Evolutionary conservation across 2,329 filamentous ascomycete species (phyloP), one percentile per base, ranked within the genome.

Genomic region (Aspergillus tanneri): DNA sequence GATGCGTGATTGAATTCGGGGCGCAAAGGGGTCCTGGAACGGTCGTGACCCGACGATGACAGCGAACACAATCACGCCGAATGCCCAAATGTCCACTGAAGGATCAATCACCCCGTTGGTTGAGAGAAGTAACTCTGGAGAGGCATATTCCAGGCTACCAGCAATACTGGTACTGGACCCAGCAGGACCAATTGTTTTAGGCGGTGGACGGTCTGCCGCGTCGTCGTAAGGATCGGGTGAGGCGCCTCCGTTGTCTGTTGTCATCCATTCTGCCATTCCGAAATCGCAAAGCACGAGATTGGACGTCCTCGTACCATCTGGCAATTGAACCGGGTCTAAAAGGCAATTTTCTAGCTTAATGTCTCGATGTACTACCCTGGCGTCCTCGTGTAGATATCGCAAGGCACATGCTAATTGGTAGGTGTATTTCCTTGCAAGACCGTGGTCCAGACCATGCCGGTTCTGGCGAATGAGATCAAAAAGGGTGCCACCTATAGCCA

Each of bases 261-360:
- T 75, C 54, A 86, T 77, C 71, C 84, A 86, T 61, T 86, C 83
- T 10, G 84, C 82, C 72, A 87, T 83, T 39, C 84, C 84, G 60
- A 87, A 87, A 61, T 87, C 84, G 64, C 83, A 86, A 4, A 87
- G 73, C 4, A 84, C 77, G 5, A 87, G 61, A 27, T 78, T 77
- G 7, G 81, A 82, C 12, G 78, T 75, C 28, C 78, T 71, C 0
- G 64, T 66, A 8, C 73, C 74, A 4, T 77, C 74, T 6, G 74
- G 63, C 3, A 73, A 68, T 5, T 69, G 69, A 14, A 77, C 70
- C 54, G 79, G 77, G 56, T 85, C 81, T 27, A 86, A 59, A 2
- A 87, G 76, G 55, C 83, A 85, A 55, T 87, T 87, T 60, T 87
- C 84, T 19, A 86, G 76, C 63, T 87, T 87, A 61, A 87, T 78